These are phyloP conservation scores for Isabelozyma gotoi DNA, from an alignment of 805 yeast species.

Conservation along the genomic window DNA sequence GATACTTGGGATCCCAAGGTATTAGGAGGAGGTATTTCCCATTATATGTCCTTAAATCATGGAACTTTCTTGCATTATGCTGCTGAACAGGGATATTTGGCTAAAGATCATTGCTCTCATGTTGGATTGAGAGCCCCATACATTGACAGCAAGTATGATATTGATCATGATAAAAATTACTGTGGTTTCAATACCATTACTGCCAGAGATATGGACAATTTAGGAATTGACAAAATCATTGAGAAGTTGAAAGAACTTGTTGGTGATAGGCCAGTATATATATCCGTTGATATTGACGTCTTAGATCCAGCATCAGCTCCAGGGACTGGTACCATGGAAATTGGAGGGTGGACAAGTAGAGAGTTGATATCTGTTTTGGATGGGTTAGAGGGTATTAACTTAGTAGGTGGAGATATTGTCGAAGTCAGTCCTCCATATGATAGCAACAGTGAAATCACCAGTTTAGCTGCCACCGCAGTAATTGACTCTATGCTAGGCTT, in stretches of 20 bases:
- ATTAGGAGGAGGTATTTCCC: constrained; percentile 62
- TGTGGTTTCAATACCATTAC: constrained; percentile 50
- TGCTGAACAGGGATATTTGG: constrained; percentile 60
- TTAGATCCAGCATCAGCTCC: constrained; percentile 75
- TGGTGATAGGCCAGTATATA: constrained; percentile 42
- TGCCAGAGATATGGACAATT: constrained; percentile 47
- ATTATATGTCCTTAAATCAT: constrained; percentile 58
- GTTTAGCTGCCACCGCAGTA: constrained; percentile 64
- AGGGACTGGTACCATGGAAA: constrained; percentile 79
- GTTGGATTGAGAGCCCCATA: constrained; percentile 68
- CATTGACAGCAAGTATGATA: constrained; percentile 38
- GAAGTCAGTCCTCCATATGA: constrained; percentile 72
- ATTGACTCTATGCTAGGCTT: constrained; percentile 50
- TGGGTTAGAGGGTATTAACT: constrained; percentile 55
- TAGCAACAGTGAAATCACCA: constrained; percentile 58
- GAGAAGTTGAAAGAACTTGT: constrained; percentile 31
- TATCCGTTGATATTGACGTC: constrained; percentile 57
- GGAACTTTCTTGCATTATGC: constrained; percentile 74
- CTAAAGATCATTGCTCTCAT: constrained; percentile 50
- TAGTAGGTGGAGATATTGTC: constrained; percentile 77
- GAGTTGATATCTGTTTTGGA: constrained; percentile 62
- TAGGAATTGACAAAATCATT: constrained; percentile 40
- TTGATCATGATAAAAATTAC: constrained; percentile 42
- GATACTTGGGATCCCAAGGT: constrained; percentile 70
- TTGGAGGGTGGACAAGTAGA: constrained; percentile 70